Evolutionary conservation across 1,284 basidiomycete species (phyloP).

Genomic region (Boletus sp.): DNA sequence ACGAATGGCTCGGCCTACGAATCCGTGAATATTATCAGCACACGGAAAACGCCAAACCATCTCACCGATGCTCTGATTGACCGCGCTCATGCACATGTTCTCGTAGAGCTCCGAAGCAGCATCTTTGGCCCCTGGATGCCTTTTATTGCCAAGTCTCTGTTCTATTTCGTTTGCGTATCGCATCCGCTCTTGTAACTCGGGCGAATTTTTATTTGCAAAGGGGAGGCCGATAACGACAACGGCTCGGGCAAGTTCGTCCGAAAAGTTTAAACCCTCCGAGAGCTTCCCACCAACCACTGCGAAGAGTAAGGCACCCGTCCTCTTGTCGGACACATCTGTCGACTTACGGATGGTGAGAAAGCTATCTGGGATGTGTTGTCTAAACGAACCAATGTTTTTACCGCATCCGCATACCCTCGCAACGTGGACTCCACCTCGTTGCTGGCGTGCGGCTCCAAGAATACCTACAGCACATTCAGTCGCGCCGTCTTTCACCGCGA

Average conservation of each 20-base stretch:
- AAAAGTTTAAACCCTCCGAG: conserved; percentile 96
- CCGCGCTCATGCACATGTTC: conserved; percentile 95
- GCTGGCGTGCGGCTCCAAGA: conserved; percentile 83
- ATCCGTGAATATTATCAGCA: background rate
- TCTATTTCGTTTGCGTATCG: conserved; percentile 72
- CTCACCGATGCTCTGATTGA: conserved; percentile 95
- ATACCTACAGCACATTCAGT: conserved; percentile 53
- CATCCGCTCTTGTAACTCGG: conserved; percentile 91
- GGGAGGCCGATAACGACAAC: conserved; percentile 92
- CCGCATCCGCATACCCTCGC: conserved; percentile 70
- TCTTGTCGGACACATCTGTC: conserved; percentile 32
- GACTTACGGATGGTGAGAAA: conserved; percentile 15
- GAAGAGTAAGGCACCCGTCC: conserved; percentile 73
- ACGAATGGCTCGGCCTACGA: conserved; percentile 82
- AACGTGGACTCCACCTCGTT: conserved; percentile 77
- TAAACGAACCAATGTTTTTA: conserved; percentile 41
- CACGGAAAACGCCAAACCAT: background rate
- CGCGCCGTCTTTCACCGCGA: background rate
- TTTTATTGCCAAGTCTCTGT: conserved; percentile 37
- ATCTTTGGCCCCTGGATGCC: conserved; percentile 52
- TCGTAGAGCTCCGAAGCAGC: conserved; percentile 85
- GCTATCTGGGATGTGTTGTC: background rate
- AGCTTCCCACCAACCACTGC: conserved; percentile 97
- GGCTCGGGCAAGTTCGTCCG: conserved; percentile 84
- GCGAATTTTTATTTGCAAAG: conserved; percentile 89